phyloP scores from a whole-genome alignment of 768 basidiomycete species.

The Auriscalpium orientale region DNA sequence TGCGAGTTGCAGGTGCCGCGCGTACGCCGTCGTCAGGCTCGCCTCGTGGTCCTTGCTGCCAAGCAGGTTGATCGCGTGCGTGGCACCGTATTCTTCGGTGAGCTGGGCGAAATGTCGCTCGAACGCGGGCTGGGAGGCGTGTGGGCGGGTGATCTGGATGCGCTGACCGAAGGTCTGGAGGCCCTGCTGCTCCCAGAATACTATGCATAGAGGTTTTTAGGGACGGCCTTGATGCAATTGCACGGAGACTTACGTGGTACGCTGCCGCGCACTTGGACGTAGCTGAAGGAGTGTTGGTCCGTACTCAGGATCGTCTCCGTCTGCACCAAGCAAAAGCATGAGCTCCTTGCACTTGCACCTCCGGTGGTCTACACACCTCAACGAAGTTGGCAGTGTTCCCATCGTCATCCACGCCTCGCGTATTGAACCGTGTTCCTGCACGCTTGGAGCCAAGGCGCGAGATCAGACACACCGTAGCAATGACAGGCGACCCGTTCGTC shows the following conservation, averaged over 20 bases:
- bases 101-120: constrained; percentile 88
- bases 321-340: constrained; percentile 30
- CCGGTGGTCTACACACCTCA: constrained; percentile 47
- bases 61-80: constrained; percentile 87
- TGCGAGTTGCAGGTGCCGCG: constrained; percentile 67
- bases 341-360: background rate
- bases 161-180: constrained; percentile 89
- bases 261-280: constrained; percentile 90
- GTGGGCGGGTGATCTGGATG: constrained; percentile 92
- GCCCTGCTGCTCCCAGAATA: constrained; percentile 99
- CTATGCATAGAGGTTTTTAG: constrained; percentile 31
- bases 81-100: constrained; percentile 74
- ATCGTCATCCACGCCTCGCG: constrained; percentile 92
- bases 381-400: constrained; percentile 95
- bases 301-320: constrained; percentile 89
- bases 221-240: background rate
- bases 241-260: constrained; percentile 70
- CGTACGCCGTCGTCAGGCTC: constrained; percentile 75
- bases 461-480: constrained; percentile 74
- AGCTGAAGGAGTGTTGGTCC: constrained; percentile 82
- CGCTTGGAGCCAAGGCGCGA: constrained; percentile 90
- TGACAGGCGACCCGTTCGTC: constrained; percentile 59
- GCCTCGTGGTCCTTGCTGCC: constrained; percentile 91
- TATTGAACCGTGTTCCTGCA: constrained; percentile 96
- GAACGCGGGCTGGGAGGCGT: constrained; percentile 95